These are phyloP conservation scores for Kodamaea sp. DNA, from an alignment of 1,139 yeast species.

Conservation along the genomic window DNA sequence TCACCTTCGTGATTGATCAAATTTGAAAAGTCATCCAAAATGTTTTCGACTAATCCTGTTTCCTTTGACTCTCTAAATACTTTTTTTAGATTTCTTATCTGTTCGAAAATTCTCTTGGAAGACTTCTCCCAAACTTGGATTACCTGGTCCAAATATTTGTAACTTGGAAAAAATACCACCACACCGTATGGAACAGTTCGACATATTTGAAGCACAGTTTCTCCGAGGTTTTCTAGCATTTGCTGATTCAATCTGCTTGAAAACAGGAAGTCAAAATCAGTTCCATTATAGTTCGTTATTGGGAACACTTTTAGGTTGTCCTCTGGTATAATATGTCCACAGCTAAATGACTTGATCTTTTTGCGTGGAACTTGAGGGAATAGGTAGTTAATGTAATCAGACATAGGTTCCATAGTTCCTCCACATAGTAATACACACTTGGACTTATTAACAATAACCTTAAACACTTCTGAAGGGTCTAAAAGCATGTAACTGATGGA, in stretches of 20 bases:
- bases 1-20: slow-evolving; percentile 21
- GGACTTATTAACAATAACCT: slow-evolving; percentile 63
- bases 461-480: slow-evolving; percentile 77
- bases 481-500: slow-evolving; percentile 69
- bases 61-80: slow-evolving; percentile 60
- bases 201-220: slow-evolving; percentile 44
- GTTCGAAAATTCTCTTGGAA: slow-evolving; percentile 25
- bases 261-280: slow-evolving; percentile 66
- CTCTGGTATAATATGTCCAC: slow-evolving; percentile 84
- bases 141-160: slow-evolving; percentile 61
- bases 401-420: slow-evolving; percentile 93
- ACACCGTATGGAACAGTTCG: slow-evolving; percentile 68
- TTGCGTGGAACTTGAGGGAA: slow-evolving; percentile 55
- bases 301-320: slow-evolving; percentile 65
- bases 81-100: slow-evolving; percentile 39
- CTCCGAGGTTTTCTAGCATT: slow-evolving; percentile 57
- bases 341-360: slow-evolving; percentile 58
- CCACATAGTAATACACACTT: slow-evolving; percentile 83
- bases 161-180: slow-evolving; percentile 85
- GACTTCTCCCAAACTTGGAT: slow-evolving; percentile 50
- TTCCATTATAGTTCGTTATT: slow-evolving; percentile 28
- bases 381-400: slow-evolving; percentile 64
- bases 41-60: slow-evolving; percentile 40
- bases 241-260: slow-evolving; percentile 51
- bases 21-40: slow-evolving; percentile 53